Conservation (phyloP, 176 grass and related monocot genomes). For the Avena atlantica region DNA sequence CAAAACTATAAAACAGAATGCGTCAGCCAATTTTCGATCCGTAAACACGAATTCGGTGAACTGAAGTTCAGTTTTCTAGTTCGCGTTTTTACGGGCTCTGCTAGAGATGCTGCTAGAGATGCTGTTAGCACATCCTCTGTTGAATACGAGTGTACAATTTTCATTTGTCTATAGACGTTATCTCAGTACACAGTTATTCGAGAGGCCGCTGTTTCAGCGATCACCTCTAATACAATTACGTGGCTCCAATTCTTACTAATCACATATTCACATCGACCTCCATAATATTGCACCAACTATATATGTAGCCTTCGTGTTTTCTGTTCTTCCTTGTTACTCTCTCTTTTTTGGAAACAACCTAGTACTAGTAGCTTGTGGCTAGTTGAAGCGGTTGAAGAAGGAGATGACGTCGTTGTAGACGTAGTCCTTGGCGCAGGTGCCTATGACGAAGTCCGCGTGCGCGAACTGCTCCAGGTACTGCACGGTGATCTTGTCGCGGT, state of each 20-base stretch:
- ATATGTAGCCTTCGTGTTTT: too few relatives aligned
- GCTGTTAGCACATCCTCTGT: too few relatives aligned
- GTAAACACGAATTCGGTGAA: too few relatives aligned
- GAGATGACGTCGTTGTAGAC: conserved; percentile 67
- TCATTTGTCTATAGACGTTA: neutral
- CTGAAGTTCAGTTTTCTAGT: too few relatives aligned
- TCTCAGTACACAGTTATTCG: conserved; percentile 1
- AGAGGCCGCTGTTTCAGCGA: neutral
- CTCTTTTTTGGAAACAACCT: too few relatives aligned
- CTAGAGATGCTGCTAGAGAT: too few relatives aligned
- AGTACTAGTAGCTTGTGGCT: neutral
- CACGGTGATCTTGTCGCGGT: conserved; percentile 54
- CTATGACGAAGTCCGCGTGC: conserved; percentile 79
- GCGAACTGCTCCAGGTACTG: conserved; percentile 73
- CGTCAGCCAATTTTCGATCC: too few relatives aligned
- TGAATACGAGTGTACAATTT: too few relatives aligned
- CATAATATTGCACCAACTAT: neutral
- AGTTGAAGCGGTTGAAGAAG: conserved; percentile 59
- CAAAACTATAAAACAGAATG: too few relatives aligned
- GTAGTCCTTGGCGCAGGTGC: conserved; percentile 63
- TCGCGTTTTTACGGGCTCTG: too few relatives aligned
- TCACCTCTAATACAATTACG: conserved; percentile 1
- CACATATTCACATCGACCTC: conserved; percentile 5
- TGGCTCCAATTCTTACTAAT: neutral
- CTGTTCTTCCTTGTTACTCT: neutral